Evolutionary conservation across 768 basidiomycete genomes (phyloP).

Genomic region (Tylopilus sp.): DNA sequence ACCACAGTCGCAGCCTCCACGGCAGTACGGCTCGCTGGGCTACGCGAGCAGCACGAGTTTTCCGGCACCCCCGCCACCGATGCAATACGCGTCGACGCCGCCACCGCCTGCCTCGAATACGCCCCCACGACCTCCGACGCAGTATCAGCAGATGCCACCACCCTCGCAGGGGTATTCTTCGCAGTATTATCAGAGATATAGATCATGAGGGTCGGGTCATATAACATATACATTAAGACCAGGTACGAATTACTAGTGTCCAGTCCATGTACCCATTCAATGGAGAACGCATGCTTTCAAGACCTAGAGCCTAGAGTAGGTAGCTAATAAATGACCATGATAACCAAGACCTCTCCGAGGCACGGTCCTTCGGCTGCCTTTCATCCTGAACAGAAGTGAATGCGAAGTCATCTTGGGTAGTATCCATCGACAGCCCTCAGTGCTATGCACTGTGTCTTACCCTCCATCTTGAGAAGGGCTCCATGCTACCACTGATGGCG

Average conservation of each 20-base stretch:
- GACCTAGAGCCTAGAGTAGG: too few species aligned
- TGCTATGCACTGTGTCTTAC: too few species aligned
- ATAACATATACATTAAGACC: too few species aligned
- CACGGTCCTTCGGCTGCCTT: too few species aligned
- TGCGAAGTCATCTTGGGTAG: too few species aligned
- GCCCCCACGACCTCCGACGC: conserved; percentile 17
- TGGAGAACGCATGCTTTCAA: too few species aligned
- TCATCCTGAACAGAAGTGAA: too few species aligned
- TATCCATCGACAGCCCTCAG: too few species aligned
- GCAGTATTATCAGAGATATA: conserved; percentile 32
- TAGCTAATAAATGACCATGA: neutral
- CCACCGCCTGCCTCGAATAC: conserved; percentile 16
- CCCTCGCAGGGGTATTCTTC: conserved; percentile 29
- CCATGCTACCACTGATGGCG: too few species aligned
- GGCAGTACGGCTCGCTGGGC: conserved; percentile 16
- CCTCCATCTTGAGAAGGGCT: too few species aligned
- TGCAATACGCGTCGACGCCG: conserved; percentile 22
- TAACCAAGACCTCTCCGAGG: neutral
- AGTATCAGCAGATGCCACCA: conserved; percentile 29
- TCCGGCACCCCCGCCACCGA: conserved; percentile 29
- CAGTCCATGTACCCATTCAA: too few species aligned
- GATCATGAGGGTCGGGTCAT: conserved; percentile 17
- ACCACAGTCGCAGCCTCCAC: conserved; percentile 16
- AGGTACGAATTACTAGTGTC: too few species aligned
- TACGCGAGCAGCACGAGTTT: conserved; percentile 14